Evolutionary conservation across 2,329 filamentous ascomycete species (phyloP).

Genomic region (Colletotrichum salicis): DNA sequence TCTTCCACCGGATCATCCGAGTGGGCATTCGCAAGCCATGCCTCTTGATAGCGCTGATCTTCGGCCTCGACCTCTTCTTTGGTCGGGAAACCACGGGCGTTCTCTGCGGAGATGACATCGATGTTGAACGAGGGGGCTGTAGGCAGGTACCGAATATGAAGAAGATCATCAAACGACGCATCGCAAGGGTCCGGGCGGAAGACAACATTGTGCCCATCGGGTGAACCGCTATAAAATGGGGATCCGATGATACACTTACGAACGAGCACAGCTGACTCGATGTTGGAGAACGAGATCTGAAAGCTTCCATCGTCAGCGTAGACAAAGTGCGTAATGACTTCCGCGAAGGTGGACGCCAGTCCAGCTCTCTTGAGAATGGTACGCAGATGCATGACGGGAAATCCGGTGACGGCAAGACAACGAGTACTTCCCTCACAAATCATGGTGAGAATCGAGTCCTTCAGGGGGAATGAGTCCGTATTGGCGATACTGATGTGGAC

Average conservation of each 20-base stretch:
- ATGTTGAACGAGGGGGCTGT: neutral
- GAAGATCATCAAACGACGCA: conserved; percentile 7
- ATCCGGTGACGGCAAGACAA: conserved; percentile 21
- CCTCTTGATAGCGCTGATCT: neutral
- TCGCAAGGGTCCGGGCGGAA: conserved; percentile 21
- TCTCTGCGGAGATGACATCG: neutral
- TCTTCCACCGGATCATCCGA: conserved; percentile 10
- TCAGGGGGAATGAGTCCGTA: conserved; percentile 28
- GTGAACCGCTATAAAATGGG: neutral
- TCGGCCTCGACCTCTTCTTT: neutral
- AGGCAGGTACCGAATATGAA: conserved; percentile 9
- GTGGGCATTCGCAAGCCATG: neutral
- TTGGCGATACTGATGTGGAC: neutral
- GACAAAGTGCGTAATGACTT: conserved; percentile 22
- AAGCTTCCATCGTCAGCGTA: conserved; percentile 20
- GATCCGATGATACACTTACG: conserved; percentile 17
- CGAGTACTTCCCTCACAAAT: conserved; percentile 18
- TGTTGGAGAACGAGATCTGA: conserved; percentile 21
- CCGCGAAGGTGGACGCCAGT: conserved; percentile 3
- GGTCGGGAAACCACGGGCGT: conserved; percentile 10
- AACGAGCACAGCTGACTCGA: conserved; percentile 13
- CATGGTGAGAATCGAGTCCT: neutral
- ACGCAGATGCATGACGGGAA: conserved; percentile 15
- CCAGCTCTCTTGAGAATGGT: conserved; percentile 8
- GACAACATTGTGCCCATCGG: neutral